Evolutionary conservation across 2,329 filamentous ascomycete genomes (phyloP), one percentile per base, ranked within the genome.

Genomic region (Pyricularia sp.): DNA sequence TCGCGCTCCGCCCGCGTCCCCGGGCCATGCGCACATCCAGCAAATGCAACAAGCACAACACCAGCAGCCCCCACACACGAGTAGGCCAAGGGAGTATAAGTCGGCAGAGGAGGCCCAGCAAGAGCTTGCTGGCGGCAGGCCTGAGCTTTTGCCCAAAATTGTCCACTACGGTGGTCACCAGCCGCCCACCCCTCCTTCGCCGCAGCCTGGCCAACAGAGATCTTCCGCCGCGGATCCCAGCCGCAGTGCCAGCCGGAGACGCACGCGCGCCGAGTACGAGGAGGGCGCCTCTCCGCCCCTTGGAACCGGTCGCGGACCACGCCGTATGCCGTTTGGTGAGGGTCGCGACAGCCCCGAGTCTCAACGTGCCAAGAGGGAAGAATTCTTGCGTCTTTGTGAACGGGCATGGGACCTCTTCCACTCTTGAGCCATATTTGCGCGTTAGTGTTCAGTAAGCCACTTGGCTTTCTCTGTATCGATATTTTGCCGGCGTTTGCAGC

Each of bases 321-420:
- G 87, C 70, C 81, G 86, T 69, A 90, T 92, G 9, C 91, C 91
- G 1, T 95, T 95, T 74, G 92, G 91, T 50, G 91, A 92, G 69
- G 92, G 92, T 55, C 85, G 92, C 71, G 93, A 95, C 76, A 94
- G 89, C 72, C 93, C 92, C 9, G 93, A 95, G 74, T 92, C 89
- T 6, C 90, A 92, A 77, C 85, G 88, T 74, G 90, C 87, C 76
- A 98, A 98, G 87, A 93, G 93, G 77, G 93, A 97, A 63, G 93
- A 97, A 78, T 99, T 99, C 76, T 82, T 99, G 72, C 84, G 86
- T 69, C 82, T 98, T 66, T 97, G 94, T 77, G 89, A 92, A 73
- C 85, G 92, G 75, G 95, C 95, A 10, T 99, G 95, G 95, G 95
- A 99, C 81, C 80, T 99, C 31, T 97, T 98, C 80, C 95, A 98